Evolutionary conservation across 2,329 filamentous ascomycete species (phyloP).

Genomic region (Fusarium cyanostomum): DNA sequence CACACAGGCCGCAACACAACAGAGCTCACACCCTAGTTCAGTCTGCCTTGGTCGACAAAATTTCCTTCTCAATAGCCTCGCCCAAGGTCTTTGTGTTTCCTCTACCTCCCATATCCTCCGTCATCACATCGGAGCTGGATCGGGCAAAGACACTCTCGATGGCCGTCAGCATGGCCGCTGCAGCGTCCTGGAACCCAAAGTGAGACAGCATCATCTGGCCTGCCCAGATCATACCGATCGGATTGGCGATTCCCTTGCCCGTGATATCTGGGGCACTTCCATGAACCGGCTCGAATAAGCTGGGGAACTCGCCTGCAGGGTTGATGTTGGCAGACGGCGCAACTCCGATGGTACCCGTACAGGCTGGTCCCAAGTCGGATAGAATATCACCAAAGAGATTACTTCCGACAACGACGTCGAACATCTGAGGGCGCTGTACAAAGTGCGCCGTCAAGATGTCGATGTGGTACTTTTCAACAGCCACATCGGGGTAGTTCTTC

Average conservation of each 20-base stretch:
- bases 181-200: conserved; percentile 39
- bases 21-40: too few species aligned
- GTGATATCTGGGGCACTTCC: conserved; percentile 78
- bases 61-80: conserved; percentile 35
- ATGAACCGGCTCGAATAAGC: conserved; percentile 74
- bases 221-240: conserved; percentile 76
- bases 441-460: conserved; percentile 74
- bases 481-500: conserved; percentile 66
- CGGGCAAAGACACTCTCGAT: conserved; percentile 71
- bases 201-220: conserved; percentile 66
- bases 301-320: conserved; percentile 60
- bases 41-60: background rate
- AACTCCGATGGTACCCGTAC: conserved; percentile 77
- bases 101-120: conserved; percentile 45
- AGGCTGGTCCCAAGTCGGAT: conserved; percentile 74
- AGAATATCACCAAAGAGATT: conserved; percentile 74
- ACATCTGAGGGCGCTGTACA: conserved; percentile 65
- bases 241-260: conserved; percentile 78
- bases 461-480: conserved; percentile 72
- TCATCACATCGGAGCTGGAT: conserved; percentile 44
- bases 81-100: conserved; percentile 39
- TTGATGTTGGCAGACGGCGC: conserved; percentile 77
- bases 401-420: conserved; percentile 72
- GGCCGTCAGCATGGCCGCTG: conserved; percentile 66
- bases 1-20: too few species aligned